These are phyloP conservation scores for Backusella morwellensis DNA, from an alignment of 192 early-diverging fungal species.

Conservation along the genomic window DNA sequence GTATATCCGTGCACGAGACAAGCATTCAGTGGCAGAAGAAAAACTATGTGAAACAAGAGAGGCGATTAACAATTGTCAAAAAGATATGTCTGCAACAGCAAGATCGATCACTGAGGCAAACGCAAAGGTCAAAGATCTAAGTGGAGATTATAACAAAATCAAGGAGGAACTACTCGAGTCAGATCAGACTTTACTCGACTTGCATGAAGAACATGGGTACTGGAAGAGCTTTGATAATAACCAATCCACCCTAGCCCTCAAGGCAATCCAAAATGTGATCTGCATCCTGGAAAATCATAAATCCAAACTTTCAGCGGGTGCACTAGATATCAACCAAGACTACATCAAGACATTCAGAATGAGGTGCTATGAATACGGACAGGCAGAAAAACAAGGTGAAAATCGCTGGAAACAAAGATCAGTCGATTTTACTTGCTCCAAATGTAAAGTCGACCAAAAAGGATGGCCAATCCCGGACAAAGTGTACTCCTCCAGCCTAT, in stretches of 20 bases:
- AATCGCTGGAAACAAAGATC: conserved; percentile 4
- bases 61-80: conserved; percentile 6
- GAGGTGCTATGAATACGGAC: conserved; percentile 7
- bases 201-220: conserved; percentile 5
- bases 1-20: conserved; percentile 25
- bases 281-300: not conserved
- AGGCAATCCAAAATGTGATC: not conserved
- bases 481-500: conserved; percentile 6
- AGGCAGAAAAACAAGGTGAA: conserved; percentile 18
- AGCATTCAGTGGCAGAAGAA: conserved; percentile 21
- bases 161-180: not conserved
- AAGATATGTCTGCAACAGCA: not conserved
- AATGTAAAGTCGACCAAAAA: not conserved
- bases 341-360: conserved; percentile 6
- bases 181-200: not conserved
- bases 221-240: conserved; percentile 17
- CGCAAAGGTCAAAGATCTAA: not conserved
- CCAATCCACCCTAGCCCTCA: not conserved
- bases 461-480: conserved; percentile 29
- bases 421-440: conserved; percentile 18
- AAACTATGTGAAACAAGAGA: conserved; percentile 16
- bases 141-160: not conserved
- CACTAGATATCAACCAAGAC: not conserved
- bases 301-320: not conserved
- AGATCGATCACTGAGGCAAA: not conserved